Conservation (phyloP, 2,329 filamentous ascomycete genomes). For the Aspergillus uvarum region DNA sequence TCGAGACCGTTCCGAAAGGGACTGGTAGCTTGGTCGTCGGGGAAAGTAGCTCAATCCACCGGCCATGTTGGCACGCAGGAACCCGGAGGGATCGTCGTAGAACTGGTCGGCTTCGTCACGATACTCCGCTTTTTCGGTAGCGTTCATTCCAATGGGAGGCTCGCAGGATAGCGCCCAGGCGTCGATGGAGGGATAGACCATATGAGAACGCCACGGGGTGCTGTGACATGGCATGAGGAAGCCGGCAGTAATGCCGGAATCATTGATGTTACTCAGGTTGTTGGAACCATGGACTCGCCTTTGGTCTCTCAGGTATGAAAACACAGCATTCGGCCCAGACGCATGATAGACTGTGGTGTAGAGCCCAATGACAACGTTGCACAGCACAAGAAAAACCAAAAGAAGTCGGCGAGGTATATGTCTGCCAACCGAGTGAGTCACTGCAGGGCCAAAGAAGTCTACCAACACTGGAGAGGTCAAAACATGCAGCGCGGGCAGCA, state of each 20-base stretch:
- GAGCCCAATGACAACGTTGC: conserved; percentile 69
- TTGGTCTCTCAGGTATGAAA: conserved; percentile 71
- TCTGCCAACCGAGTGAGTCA: conserved; percentile 32
- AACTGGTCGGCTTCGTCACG: conserved; percentile 89
- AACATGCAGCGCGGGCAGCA: conserved; percentile 82
- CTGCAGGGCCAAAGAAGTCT: conserved; percentile 60
- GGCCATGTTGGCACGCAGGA: conserved; percentile 57
- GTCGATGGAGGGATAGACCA: conserved; percentile 70
- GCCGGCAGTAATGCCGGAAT: conserved; percentile 55
- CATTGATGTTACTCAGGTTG: neutral
- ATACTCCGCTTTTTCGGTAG: conserved; percentile 64
- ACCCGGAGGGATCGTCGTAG: conserved; percentile 65
- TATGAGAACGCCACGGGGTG: conserved; percentile 89
- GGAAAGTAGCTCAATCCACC: conserved; percentile 38
- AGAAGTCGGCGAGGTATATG: conserved; percentile 51
- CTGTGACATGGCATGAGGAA: conserved; percentile 96
- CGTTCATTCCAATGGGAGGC: conserved; percentile 70
- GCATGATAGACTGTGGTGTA: conserved; percentile 80
- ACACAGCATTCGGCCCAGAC: conserved; percentile 71
- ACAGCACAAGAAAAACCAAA: conserved; percentile 58
- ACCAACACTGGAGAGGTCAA: conserved; percentile 68
- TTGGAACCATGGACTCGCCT: conserved; percentile 56
- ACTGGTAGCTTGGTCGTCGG: conserved; percentile 33
- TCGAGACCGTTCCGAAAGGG: neutral
- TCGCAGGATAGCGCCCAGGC: conserved; percentile 90